Evolutionary conservation across 345 rosid genomes (phyloP), one percentile per base, ranked within the genome.

Genomic region (Lumnitzera littorea): DNA sequence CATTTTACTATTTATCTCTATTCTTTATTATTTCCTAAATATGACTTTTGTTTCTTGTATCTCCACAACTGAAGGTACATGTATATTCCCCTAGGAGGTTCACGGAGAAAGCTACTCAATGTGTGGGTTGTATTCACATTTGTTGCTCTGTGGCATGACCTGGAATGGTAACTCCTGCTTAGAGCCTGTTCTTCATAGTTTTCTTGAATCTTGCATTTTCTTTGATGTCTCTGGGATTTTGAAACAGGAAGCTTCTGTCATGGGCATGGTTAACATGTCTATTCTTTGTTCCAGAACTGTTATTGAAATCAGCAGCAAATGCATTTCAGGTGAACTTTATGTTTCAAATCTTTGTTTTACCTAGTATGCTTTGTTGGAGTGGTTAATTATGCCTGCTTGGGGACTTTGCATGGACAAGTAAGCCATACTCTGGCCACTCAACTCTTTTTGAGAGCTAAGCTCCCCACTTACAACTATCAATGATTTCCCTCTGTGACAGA

Each of bases 241-340:
- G 17, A 53, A 58, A 29, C 68, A 92, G 98, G 97, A 92, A 92
- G 76, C 98, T 92, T 75, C 82, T 92, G 58, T 89, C 98, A 24
- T 92, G 98, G 98, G 97, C 98, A 46, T 92, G 98, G 97, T 74
- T 92, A 78, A 89, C 97, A 57, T 89, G 98, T 74, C 77, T 92
- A 61, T 87, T 89, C 82, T 92, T 87, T 73, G 71, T 83, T 48
- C 98, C 97, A n/a, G 98, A 92, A 76, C 77, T 92, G 87, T 51
- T 84, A 67, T 67, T 85, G 73, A 92, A 87, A 76, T 87, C 96
- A 61, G 84, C 87, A 49, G 78, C 96, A 14, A 72, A 62, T 64
- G 68, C 81, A 56, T 79, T 68, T 55, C 72, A 85, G 98, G 98
- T 92, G 66, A 56, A 46, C 46, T 50, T 55, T 66, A 48, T 57